Evolutionary conservation across 495 filamentous ascomycete species (phyloP).

Genomic region (Penicillium pulvis): DNA sequence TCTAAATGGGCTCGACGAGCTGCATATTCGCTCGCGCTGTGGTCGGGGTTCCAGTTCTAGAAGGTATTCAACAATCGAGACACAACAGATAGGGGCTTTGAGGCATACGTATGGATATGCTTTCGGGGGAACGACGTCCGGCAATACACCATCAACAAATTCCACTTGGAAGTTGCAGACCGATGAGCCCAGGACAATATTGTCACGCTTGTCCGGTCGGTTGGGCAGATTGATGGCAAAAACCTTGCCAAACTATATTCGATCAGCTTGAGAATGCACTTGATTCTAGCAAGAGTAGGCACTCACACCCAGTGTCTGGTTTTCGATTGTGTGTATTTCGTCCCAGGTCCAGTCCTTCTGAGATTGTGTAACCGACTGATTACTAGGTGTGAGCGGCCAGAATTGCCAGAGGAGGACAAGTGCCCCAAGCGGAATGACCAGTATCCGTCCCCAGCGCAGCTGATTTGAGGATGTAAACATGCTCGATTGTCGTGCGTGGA

Average conservation of each 20-base stretch:
- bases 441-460: slow-evolving; percentile 1
- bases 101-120: slow-evolving; percentile 30
- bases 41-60: slow-evolving; percentile 5
- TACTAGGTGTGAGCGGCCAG: not conserved
- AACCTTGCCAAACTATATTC: slow-evolving; percentile 1
- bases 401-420: not conserved
- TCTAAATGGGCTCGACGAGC: slow-evolving; percentile 3
- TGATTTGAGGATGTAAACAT: not conserved
- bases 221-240: slow-evolving; percentile 5
- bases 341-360: slow-evolving; percentile 1
- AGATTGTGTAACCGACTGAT: not conserved
- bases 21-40: not conserved
- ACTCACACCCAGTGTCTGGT: not conserved
- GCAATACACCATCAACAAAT: slow-evolving; percentile 48
- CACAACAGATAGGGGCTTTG: no score
- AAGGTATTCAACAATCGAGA: not conserved
- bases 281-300: no score
- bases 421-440: not conserved
- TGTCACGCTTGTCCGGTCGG: slow-evolving; percentile 59
- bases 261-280: not conserved
- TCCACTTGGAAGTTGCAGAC: slow-evolving; percentile 52
- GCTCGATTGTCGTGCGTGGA: not conserved
- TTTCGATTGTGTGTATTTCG: not conserved
- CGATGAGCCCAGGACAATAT: slow-evolving; percentile 53
- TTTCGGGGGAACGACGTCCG: slow-evolving; percentile 22